Evolutionary conservation across 1,284 basidiomycete species (phyloP).

Genomic region (Heterobasidion irregulare): DNA sequence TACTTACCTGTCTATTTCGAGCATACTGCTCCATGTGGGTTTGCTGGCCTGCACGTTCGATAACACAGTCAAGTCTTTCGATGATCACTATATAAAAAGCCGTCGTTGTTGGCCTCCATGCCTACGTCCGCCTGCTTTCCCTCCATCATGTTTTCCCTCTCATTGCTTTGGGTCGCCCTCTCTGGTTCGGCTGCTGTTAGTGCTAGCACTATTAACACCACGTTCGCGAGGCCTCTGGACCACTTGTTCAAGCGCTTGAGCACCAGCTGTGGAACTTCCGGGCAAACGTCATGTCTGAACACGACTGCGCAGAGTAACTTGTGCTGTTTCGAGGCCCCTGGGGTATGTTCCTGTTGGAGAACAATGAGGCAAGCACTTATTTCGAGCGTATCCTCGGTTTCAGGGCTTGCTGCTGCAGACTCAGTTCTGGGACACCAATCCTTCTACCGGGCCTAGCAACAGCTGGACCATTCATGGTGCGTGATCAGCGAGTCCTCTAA

Average conservation of each 20-base stretch:
- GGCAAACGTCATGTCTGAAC: constrained; percentile 26
- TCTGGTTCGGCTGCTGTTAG: neutral
- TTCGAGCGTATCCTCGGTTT: neutral
- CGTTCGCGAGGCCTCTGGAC: neutral
- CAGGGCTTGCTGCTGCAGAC: constrained; percentile 59
- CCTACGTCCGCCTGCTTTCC: no score
- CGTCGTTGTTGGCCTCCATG: no score
- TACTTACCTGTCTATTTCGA: no score
- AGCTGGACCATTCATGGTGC: constrained; percentile 74
- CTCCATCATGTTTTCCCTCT: neutral
- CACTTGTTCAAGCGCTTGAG: constrained; percentile 17
- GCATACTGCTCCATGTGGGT: no score
- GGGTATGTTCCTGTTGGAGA: constrained; percentile 15
- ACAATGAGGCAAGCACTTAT: neutral
- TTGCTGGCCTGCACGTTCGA: no score
- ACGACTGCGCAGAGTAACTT: constrained; percentile 15
- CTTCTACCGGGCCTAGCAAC: constrained; percentile 52
- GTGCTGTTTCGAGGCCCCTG: constrained; percentile 28
- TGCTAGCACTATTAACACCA: neutral
- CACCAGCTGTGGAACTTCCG: constrained; percentile 24
- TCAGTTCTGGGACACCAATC: constrained; percentile 62
- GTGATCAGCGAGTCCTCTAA: constrained; percentile 9
- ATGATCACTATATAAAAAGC: no score
- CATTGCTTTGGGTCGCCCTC: neutral
- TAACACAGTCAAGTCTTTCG: no score